phyloP scores from a whole-genome alignment of 2,329 filamentous ascomycete genomes.

The Ascomycota sp. region DNA sequence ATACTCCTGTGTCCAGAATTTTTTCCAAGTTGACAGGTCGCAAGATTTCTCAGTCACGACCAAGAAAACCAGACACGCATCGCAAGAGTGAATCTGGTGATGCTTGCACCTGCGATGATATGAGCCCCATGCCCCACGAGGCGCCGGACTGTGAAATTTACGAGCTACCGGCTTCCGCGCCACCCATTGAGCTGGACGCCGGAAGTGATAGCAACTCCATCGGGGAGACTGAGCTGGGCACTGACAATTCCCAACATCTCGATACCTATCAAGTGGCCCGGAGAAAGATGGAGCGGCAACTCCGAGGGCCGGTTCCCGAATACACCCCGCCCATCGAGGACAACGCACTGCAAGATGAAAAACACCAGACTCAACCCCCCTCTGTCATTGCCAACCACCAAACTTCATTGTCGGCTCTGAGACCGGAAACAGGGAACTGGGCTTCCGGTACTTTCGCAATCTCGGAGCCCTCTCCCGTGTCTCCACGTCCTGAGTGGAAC shows the following conservation, averaged over 20 bases:
- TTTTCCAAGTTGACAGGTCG: conserved; percentile 20
- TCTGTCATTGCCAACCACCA: conserved; percentile 4
- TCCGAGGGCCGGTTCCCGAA: conserved; percentile 25
- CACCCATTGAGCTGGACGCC: conserved; percentile 27
- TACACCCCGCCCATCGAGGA: conserved; percentile 21
- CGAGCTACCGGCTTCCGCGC: conserved; percentile 24
- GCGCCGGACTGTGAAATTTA: conserved; percentile 25
- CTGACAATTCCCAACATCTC: conserved; percentile 16
- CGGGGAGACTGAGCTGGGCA: conserved; percentile 18
- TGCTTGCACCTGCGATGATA: conserved; percentile 1
- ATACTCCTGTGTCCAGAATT: conserved; percentile 7
- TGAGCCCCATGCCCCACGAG: conserved; percentile 10
- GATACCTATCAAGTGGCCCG: conserved; percentile 28
- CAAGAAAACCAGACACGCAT: conserved; percentile 4
- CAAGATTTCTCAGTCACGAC: conserved; percentile 12
- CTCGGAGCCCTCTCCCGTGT: conserved; percentile 25
- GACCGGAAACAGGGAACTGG: conserved; percentile 5
- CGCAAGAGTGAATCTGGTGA: too few relatives aligned
- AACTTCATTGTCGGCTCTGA: conserved; percentile 4
- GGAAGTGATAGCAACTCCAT: conserved; percentile 13
- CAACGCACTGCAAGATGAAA: conserved; percentile 9
- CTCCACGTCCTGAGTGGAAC: conserved; percentile 21
- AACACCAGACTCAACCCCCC: conserved; percentile 5
- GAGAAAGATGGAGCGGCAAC: conserved; percentile 27
- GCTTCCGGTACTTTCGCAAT: conserved; percentile 15